phyloP scores from a whole-genome alignment of 345 rosid species.

The Excoecaria cochinchinensis region DNA sequence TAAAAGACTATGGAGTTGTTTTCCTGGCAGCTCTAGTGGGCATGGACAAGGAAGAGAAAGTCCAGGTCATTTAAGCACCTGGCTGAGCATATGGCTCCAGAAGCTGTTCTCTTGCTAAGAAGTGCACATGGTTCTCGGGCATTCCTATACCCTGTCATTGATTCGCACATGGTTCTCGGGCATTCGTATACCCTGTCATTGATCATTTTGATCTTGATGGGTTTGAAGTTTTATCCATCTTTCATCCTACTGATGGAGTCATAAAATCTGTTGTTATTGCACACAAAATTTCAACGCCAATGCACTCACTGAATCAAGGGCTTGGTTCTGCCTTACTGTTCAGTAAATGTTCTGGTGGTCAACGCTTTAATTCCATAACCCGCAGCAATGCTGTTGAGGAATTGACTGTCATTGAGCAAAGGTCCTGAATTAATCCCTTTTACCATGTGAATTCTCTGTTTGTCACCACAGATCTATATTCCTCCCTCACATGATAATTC shows the following conservation, averaged over 20 bases:
- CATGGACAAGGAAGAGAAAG: conserved; percentile 25
- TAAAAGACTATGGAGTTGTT: conserved; percentile 15
- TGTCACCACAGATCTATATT: background rate
- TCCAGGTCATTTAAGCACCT: conserved; percentile 12
- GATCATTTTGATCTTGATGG: conserved; percentile 21
- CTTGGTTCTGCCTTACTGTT: conserved; percentile 8
- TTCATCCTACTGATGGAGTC: conserved; percentile 26
- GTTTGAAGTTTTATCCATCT: conserved; percentile 25
- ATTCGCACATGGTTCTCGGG: conserved; percentile 23
- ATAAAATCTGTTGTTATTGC: conserved; percentile 26
- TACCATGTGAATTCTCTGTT: background rate
- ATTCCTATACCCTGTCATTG: too few species aligned
- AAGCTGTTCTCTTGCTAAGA: conserved; percentile 19
- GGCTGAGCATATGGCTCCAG: conserved; percentile 25
- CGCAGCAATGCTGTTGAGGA: background rate
- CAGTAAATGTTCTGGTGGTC: conserved; percentile 4
- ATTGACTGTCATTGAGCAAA: conserved; percentile 7
- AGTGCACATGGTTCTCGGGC: conserved; percentile 28
- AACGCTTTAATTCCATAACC: background rate
- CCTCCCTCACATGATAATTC: background rate
- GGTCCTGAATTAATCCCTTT: background rate
- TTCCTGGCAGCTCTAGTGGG: conserved; percentile 32
- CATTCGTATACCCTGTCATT: conserved; percentile 23
- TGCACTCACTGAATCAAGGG: background rate
- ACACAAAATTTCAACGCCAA: background rate